phyloP scores from a whole-genome alignment of 345 rosid species.

The Luvunga scandens region DNA sequence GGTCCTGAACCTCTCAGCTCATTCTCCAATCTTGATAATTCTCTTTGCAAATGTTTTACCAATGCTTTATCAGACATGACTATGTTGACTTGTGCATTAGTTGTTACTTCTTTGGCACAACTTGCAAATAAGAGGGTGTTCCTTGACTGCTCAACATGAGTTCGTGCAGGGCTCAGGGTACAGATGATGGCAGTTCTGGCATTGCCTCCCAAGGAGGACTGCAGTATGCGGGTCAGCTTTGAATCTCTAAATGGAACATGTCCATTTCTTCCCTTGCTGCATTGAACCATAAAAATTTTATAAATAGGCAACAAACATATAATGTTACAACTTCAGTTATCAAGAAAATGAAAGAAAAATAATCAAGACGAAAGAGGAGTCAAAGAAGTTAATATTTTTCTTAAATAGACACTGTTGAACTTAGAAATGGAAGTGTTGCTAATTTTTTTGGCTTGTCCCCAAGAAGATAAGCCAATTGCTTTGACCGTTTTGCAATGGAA shows the following conservation, averaged over 20 bases:
- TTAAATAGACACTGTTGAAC: background rate
- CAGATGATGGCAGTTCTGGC: constrained; percentile 92
- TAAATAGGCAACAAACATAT: constrained; percentile 6
- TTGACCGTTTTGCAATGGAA: too few relatives aligned
- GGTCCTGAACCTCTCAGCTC: constrained; percentile 56
- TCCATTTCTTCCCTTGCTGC: constrained; percentile 92
- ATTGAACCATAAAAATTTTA: constrained; percentile 25
- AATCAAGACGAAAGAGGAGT: background rate
- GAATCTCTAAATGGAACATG: constrained; percentile 95
- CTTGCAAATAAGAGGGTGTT: constrained; percentile 92
- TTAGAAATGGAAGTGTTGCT: background rate
- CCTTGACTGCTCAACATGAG: constrained; percentile 91
- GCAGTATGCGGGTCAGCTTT: constrained; percentile 91
- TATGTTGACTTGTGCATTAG: constrained; percentile 85
- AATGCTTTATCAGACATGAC: constrained; percentile 86
- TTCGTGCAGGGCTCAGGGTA: constrained; percentile 91
- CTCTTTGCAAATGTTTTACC: constrained; percentile 87
- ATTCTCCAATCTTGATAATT: constrained; percentile 76
- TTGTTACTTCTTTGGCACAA: constrained; percentile 90
- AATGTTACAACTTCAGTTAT: background rate
- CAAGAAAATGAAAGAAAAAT: background rate
- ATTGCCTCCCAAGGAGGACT: constrained; percentile 87
- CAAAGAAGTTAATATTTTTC: background rate
- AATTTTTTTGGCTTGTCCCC: background rate
- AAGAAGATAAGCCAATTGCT: background rate